Conservation (phyloP, 148 eudicot species). For the Chenopodium album region DNA sequence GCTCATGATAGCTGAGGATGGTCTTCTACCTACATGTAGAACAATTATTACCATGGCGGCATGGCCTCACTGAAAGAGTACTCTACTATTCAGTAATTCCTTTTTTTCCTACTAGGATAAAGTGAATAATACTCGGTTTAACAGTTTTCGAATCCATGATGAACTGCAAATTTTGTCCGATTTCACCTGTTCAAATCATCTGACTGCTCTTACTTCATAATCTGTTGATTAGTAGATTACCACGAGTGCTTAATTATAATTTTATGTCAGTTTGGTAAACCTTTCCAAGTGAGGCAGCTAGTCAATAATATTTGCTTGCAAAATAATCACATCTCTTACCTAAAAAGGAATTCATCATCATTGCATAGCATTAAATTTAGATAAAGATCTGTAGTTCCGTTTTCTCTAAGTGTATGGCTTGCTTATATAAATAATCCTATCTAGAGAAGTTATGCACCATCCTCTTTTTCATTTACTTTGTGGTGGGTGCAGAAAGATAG, state of each 20-base stretch:
- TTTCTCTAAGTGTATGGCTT: conserved; percentile 2
- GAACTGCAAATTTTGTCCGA: background rate
- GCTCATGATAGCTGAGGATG: background rate
- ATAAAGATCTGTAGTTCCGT: conserved; percentile 1
- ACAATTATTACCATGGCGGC: background rate
- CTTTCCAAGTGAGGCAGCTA: conserved; percentile 18
- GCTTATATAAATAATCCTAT: conserved; percentile 19
- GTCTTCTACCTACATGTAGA: background rate
- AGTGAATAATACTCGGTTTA: background rate
- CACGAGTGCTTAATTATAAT: conserved; percentile 10
- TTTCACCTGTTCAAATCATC: background rate
- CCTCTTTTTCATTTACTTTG: conserved; percentile 1
- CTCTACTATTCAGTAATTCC: background rate
- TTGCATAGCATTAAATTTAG: conserved; percentile 8
- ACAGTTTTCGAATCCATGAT: background rate
- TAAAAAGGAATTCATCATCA: conserved; percentile 18
- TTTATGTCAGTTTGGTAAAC: background rate
- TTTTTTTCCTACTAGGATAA: background rate
- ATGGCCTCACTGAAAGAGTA: background rate
- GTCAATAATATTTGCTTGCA: conserved; percentile 13
- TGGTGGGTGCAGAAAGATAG: conserved; percentile 4
- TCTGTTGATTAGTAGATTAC: conserved; percentile 15
- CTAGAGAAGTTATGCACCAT: conserved; percentile 5
- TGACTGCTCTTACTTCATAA: background rate
- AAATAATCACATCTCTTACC: conserved; percentile 19